Percentiles rank a stretch among this genome's conserved stretches.
These are phyloP conservation scores for Colletotrichum zoysiae DNA, from an alignment of 2,329 filamentous ascomycete species.

Conservation along the genomic window DNA sequence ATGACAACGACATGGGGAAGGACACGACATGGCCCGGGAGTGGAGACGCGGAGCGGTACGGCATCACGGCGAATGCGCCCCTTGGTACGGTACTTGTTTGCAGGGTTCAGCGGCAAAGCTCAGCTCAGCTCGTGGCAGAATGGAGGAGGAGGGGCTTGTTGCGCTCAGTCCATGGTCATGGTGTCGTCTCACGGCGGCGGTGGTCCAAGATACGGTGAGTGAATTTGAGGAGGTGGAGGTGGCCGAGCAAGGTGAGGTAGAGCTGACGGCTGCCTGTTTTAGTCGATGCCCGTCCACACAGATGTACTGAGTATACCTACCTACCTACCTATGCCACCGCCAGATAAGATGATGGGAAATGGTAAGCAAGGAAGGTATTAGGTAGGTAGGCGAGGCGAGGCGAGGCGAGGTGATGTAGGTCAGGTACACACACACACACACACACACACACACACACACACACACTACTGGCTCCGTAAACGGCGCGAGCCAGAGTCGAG, in stretches of 20 bases:
- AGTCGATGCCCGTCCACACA: slow-evolving; percentile 8
- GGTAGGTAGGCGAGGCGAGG: neutral
- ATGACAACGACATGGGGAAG: neutral
- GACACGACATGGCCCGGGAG: slow-evolving; percentile 2
- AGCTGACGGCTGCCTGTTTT: slow-evolving; percentile 36
- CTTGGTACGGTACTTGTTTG: slow-evolving; percentile 18
- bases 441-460: slow-evolving; percentile 3
- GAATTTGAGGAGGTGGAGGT: slow-evolving; percentile 13
- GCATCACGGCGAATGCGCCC: neutral
- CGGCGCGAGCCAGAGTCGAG: slow-evolving; percentile 15
- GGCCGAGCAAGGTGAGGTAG: neutral
- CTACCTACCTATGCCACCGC: neutral
- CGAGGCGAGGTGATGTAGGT: slow-evolving; percentile 4
- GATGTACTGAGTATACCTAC: neutral
- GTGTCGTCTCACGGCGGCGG: neutral
- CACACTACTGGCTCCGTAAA: slow-evolving; percentile 5
- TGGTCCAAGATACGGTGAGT: slow-evolving; percentile 15
- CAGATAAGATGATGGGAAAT: neutral
- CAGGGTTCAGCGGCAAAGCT: neutral
- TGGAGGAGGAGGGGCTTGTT: neutral
- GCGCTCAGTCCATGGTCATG: neutral
- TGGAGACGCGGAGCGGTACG: slow-evolving; percentile 22
- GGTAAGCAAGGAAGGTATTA: neutral
- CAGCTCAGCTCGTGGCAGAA: no score
- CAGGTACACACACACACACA: neutral